These are phyloP conservation scores for Naganishia vishniacii DNA, from an alignment of 768 basidiomycete species.

Conservation along the genomic window DNA sequence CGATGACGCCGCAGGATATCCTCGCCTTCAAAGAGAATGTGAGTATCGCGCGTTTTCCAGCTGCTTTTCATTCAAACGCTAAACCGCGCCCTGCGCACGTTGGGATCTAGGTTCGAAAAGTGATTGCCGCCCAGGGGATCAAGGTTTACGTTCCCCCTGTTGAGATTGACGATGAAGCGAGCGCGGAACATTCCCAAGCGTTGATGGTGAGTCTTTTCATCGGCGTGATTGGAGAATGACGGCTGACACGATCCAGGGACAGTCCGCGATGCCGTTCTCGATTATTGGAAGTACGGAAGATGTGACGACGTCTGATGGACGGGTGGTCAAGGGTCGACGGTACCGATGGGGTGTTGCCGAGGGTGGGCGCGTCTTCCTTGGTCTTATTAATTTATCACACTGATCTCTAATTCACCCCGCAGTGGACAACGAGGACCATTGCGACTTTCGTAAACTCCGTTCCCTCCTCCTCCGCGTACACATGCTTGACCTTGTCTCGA, in stretches of 20 bases:
- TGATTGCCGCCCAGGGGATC: constrained; percentile 83
- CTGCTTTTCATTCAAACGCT: neutral
- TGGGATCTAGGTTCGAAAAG: constrained; percentile 64
- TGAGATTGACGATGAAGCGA: constrained; percentile 77
- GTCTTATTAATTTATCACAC: too few species aligned
- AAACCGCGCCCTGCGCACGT: neutral
- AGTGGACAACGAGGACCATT: constrained; percentile 99
- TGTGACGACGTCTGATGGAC: constrained; percentile 82
- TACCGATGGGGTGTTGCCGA: constrained; percentile 99
- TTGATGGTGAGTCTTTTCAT: constrained; percentile 52
- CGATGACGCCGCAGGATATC: constrained; percentile 93
- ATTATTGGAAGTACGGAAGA: constrained; percentile 97
- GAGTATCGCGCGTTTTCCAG: constrained; percentile 59
- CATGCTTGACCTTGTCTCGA: constrained; percentile 96
- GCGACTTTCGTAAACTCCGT: constrained; percentile 96
- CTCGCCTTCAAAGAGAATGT: constrained; percentile 70
- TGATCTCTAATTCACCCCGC: constrained; percentile 1
- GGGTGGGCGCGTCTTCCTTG: constrained; percentile 54
- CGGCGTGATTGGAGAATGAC: neutral
- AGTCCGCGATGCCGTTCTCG: constrained; percentile 90
- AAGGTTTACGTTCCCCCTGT: constrained; percentile 90
- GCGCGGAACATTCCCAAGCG: constrained; percentile 78
- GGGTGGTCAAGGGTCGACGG: constrained; percentile 91
- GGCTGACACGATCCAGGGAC: neutral
- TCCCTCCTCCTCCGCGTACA: constrained; percentile 92